Conservation (phyloP, 805 yeast genomes). For the Candida maesae region DNA sequence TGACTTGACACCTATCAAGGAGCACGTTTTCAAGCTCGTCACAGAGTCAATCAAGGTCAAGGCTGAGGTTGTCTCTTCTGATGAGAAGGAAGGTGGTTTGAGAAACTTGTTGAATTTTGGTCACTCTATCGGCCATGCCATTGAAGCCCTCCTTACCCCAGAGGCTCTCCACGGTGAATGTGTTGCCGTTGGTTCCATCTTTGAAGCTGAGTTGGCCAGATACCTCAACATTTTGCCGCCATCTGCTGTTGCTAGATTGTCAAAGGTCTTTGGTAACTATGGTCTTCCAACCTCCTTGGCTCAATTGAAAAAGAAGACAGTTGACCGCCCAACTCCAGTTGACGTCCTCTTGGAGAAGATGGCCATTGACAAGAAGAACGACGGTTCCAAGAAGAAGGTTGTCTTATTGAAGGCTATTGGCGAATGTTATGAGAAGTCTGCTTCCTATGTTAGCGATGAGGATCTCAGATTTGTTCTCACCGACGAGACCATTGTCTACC, state of each 20-base stretch:
- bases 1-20: conserved; percentile 64
- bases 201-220: conserved; percentile 94
- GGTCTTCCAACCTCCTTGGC: conserved; percentile 77
- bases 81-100: conserved; percentile 93
- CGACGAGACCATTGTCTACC: conserved; percentile 69
- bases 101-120: conserved; percentile 93
- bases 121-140: conserved; percentile 97
- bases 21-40: conserved; percentile 75
- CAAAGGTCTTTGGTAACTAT: conserved; percentile 79
- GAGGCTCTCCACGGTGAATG: conserved; percentile 97
- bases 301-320: conserved; percentile 62
- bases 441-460: conserved; percentile 77
- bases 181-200: conserved; percentile 94
- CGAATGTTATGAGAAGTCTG: conserved; percentile 81
- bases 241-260: conserved; percentile 86
- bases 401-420: conserved; percentile 85
- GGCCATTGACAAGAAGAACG: conserved; percentile 96
- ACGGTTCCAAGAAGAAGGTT: conserved; percentile 84
- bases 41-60: conserved; percentile 84
- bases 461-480: conserved; percentile 80
- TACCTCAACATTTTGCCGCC: conserved; percentile 86
- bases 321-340: conserved; percentile 69
- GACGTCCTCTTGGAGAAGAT: conserved; percentile 72
- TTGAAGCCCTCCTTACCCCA: conserved; percentile 96
- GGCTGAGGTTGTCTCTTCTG: conserved; percentile 89